A percentile compares a stretch with the other conserved stretches of the same genome.
Conservation (phyloP, 2,329 filamentous ascomycete species). For the Colletotrichum aenigma region DNA sequence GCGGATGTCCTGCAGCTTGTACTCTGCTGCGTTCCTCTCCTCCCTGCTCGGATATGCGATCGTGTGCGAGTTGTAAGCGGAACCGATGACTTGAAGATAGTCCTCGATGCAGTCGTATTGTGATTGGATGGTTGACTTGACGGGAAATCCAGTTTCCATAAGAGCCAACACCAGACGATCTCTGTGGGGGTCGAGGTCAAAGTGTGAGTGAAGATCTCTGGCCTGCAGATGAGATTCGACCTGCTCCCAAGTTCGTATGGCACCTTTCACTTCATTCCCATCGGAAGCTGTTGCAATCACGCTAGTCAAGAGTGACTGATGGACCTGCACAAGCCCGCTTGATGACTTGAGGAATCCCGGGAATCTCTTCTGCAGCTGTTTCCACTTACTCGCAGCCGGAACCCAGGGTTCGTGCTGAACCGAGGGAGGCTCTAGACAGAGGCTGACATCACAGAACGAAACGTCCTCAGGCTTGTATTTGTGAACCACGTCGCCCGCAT, state of each 20-base stretch:
- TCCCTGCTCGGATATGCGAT: not conserved
- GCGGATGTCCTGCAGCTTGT: not conserved
- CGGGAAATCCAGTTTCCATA: not conserved
- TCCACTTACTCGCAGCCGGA: not conserved
- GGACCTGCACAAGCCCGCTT: not conserved
- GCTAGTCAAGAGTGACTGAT: not conserved
- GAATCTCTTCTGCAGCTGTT: not conserved
- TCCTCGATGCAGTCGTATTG: not conserved
- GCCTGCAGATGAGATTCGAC: not conserved
- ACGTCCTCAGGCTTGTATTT: not conserved
- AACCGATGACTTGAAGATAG: not conserved
- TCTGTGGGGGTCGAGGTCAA: not conserved
- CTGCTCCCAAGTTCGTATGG: not conserved
- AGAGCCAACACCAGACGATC: not conserved
- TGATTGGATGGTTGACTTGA: not conserved
- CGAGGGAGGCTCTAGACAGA: not conserved
- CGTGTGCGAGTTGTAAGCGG: not conserved
- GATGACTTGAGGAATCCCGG: not conserved
- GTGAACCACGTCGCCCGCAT: not conserved
- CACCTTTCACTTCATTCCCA: not conserved
- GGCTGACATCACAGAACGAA: not conserved
- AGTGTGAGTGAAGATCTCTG: not conserved
- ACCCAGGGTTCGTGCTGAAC: not conserved
- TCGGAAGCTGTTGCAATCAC: not conserved
- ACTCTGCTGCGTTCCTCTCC: not conserved